These are phyloP conservation scores for Trametes cinnabarina DNA, from an alignment of 768 basidiomycete genomes.

Conservation along the genomic window DNA sequence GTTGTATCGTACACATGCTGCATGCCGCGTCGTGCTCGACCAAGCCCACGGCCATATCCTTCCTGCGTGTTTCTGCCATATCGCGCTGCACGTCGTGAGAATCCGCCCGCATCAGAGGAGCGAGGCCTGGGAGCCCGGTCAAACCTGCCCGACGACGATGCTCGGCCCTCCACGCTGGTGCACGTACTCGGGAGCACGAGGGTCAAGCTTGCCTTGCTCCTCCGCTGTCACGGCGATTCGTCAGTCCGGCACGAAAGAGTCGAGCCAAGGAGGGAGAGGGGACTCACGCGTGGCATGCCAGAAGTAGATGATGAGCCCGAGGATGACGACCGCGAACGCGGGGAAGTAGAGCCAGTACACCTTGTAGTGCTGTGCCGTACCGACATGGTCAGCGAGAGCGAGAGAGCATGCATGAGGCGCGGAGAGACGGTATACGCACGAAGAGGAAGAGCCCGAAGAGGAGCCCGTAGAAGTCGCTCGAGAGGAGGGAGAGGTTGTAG, in stretches of 20 bases:
- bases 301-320: slow-evolving; percentile 80
- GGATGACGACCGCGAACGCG: slow-evolving; percentile 66
- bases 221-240: slow-evolving; percentile 49
- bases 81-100: too few relatives aligned
- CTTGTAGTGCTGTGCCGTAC: slow-evolving; percentile 56
- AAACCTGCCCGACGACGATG: slow-evolving; percentile 22
- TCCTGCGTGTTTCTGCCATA: too few relatives aligned
- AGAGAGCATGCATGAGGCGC: not conserved
- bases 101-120: too few relatives aligned
- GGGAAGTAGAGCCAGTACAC: slow-evolving; percentile 92
- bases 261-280: not conserved
- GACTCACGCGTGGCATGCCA: slow-evolving; percentile 80
- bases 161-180: slow-evolving; percentile 20
- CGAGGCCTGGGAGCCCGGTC: too few relatives aligned
- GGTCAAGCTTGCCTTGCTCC: slow-evolving; percentile 65
- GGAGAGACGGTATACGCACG: slow-evolving; percentile 35
- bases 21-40: too few relatives aligned
- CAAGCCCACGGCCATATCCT: too few relatives aligned
- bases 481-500: slow-evolving; percentile 82
- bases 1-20: too few relatives aligned
- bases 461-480: slow-evolving; percentile 85
- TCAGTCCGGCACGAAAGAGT: not conserved
- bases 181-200: slow-evolving; percentile 60
- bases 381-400: not conserved
- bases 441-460: slow-evolving; percentile 69